Evolutionary conservation across 768 basidiomycete genomes (phyloP).

Genomic region (Boletus pseudo-olivaceus): DNA sequence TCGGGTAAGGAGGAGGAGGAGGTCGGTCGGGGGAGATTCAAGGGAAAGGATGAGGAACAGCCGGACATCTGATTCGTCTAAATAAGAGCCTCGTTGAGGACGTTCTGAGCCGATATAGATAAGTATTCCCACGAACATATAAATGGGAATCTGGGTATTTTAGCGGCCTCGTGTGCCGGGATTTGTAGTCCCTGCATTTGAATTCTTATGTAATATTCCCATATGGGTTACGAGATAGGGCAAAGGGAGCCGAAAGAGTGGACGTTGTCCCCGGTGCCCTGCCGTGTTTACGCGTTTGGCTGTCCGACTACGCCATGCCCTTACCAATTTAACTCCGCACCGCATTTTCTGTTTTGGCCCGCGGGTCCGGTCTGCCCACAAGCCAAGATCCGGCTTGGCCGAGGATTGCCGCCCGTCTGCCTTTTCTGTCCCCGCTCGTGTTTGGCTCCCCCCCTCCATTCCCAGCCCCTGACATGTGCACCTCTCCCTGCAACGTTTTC

Average conservation of each 20-base stretch:
- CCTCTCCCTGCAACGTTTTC: slow-evolving; percentile 29
- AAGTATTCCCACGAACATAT: not conserved
- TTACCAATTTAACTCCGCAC: slow-evolving; percentile 21
- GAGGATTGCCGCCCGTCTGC: slow-evolving; percentile 19
- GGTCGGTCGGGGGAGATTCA: slow-evolving; percentile 21
- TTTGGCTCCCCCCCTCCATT: slow-evolving; percentile 1
- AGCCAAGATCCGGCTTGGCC: slow-evolving; percentile 28
- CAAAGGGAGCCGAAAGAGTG: slow-evolving; percentile 5
- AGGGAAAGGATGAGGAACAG: slow-evolving; percentile 30
- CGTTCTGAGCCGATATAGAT: slow-evolving; percentile 11
- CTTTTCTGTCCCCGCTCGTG: slow-evolving; percentile 1
- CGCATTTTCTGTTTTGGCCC: slow-evolving; percentile 17
- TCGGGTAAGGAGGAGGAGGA: slow-evolving; percentile 37
- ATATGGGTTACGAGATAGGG: slow-evolving; percentile 8
- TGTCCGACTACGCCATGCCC: slow-evolving; percentile 15
- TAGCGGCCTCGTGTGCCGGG: slow-evolving; percentile 33
- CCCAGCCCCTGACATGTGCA: slow-evolving; percentile 21
- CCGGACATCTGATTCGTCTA: slow-evolving; percentile 30
- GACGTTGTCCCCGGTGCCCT: slow-evolving; percentile 28
- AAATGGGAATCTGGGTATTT: slow-evolving; percentile 22
- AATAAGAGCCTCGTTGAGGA: slow-evolving; percentile 24
- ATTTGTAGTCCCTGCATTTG: slow-evolving; percentile 32
- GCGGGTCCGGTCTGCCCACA: slow-evolving; percentile 23
- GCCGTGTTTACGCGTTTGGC: slow-evolving; percentile 15
- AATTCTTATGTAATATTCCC: slow-evolving; percentile 31